Evolutionary conservation across 2,329 filamentous ascomycete species (phyloP), one percentile per base, ranked within the genome.

Genomic region (Bipolaris zeicola): DNA sequence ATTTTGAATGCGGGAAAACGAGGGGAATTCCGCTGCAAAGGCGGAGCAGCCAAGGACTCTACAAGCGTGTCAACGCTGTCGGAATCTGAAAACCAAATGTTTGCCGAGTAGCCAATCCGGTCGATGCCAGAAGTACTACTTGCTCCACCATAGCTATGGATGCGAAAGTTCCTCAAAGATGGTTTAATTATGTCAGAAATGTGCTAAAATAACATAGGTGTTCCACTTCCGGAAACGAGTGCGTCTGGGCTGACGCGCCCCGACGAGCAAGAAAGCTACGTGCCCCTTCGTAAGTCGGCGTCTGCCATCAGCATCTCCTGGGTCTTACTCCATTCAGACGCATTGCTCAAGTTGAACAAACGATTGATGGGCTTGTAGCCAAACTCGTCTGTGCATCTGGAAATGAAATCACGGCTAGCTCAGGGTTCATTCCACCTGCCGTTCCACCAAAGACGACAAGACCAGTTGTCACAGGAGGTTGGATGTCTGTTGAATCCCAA

Each of bases 311-410:
- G 4, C 22, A 13, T 18, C 7, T 18, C 18, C 34, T 38, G 34
- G 58, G 22, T 60, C 28, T 31, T 18, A 8, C 16, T 7, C 6
- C 16, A 43, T 8, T 5, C 8, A 74, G 72, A 41, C 72, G 73
- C 20, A 75, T 75, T 8, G 65, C 69, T 13, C 72, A 75, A 56
- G 71, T 75, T 1, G 73, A 75, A 48, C 66, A 71, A 34, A 75
- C 73, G 50, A 70, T 75, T 20, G 71, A 75, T 60, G 69, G 72
- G 6, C 64, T 75, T 20, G 67, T 75, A 26, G 69, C 73, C 14
- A 70, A 62, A 26, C 65, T 75, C 45, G 62, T 66, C 7, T 65
- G 64, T 24, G 45, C 67, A 26, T 16, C 37, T 49, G 54, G 39
- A 3, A 44, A 56, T 18, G 50, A 42, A 13, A 20, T 18, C 7